Evolutionary conservation across 495 filamentous ascomycete species (phyloP), one percentile per base, ranked within the genome.

Genomic region (Penicillium ochrochloron): DNA sequence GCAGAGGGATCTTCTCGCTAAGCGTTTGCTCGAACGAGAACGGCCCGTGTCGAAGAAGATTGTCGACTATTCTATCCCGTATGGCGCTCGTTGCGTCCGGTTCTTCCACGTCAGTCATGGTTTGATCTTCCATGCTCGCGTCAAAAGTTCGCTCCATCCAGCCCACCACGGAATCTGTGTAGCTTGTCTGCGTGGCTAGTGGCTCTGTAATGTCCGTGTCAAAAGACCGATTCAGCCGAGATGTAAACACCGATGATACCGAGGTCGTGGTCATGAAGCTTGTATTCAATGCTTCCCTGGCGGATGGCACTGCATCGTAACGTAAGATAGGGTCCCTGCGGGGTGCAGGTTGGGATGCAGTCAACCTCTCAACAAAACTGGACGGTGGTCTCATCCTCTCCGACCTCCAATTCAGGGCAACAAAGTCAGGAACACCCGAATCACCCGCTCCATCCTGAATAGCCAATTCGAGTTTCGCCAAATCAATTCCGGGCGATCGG

Each of bases 151-250:
- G 42, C 57, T 60, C 57, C 42, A 60, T 50, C 42, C 29, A 35
- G 29, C 61, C 73, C 7, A 73, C 72, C 9, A 77, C 65, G 3
- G 76, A 79, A 48, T 76, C 74, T 2, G 73, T 70, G 51, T 78
- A 76, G 23, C 68, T 69, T 2, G 76, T 72, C 21, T 76, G 70
- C 0, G 67, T 68, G 27, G 74, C 71, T 11, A 59, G 60, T 15
- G 67, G 67, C 29, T 76, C 75, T 4, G 75, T 76, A 8, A 72
- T 61, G 19, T 76, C 72, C 0, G 78, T 56, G 21, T 56, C 73
- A 35, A 80, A 82, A 4, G 78, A 79, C 3, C 64, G 68, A 5
- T 63, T 44, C n/a, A 73, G 25, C 2, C 62, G 63, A 21, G 69
- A 62, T 31, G 71, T 53, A 14, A 71, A 65, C 10, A 73, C 33